Evolutionary conservation across 1,284 basidiomycete genomes (phyloP).

Genomic region (Stereum hirsutum): DNA sequence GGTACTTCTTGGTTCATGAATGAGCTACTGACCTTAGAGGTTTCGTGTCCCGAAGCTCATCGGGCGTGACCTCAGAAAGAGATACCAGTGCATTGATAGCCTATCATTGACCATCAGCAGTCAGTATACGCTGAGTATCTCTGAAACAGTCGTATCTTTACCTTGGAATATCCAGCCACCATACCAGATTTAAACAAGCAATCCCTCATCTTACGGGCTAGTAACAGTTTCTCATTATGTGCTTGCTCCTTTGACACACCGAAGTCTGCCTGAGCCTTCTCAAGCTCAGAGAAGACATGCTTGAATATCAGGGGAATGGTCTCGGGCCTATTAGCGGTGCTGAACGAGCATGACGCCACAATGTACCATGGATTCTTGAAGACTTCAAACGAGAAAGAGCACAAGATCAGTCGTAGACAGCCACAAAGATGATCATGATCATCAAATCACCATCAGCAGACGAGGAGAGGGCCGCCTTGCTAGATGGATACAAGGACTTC

Average conservation of each 20-base stretch:
- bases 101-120: conserved; percentile 10
- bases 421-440: neutral
- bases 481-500: conserved; percentile 17
- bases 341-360: conserved; percentile 42
- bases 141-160: conserved; percentile 7
- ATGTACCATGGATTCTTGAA: conserved; percentile 45
- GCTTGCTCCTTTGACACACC: conserved; percentile 17
- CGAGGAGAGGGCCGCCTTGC: conserved; percentile 3
- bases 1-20: neutral
- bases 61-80: conserved; percentile 22
- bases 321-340: conserved; percentile 44
- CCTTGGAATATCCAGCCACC: conserved; percentile 44
- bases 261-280: conserved; percentile 11
- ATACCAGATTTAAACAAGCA: conserved; percentile 47
- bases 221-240: conserved; percentile 24
- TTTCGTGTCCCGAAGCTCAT: conserved; percentile 21
- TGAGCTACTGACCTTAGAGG: conserved; percentile 17
- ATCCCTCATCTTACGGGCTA: conserved; percentile 44
- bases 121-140: neutral
- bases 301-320: conserved; percentile 43
- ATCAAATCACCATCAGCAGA: conserved; percentile 10
- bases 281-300: conserved; percentile 33
- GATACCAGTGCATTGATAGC: conserved; percentile 24
- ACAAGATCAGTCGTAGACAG: neutral
- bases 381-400: conserved; percentile 6